phyloP scores from a whole-genome alignment of 805 yeast species.

The Zygoascus biomembranicola region DNA sequence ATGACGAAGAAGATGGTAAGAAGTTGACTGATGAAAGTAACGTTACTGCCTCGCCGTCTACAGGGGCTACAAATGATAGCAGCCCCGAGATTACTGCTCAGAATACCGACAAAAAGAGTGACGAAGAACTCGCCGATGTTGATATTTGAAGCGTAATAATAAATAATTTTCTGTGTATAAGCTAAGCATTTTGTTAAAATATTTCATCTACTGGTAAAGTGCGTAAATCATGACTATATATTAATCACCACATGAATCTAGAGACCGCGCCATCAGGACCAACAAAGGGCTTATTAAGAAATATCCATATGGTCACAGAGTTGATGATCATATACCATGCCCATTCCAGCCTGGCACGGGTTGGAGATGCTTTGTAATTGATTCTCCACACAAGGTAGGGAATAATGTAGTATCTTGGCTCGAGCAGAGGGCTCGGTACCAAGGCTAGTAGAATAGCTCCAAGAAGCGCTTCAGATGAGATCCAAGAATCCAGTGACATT shows the following conservation, averaged over 20 bases:
- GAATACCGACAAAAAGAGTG: background rate
- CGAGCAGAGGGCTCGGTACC: constrained; percentile 86
- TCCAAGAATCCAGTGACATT: constrained; percentile 26
- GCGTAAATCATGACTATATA: background rate
- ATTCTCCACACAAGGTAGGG: constrained; percentile 75
- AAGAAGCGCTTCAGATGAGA: constrained; percentile 19
- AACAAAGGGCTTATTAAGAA: constrained; percentile 50
- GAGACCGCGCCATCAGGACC: constrained; percentile 48
- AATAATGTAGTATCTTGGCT: constrained; percentile 83
- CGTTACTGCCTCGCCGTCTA: background rate
- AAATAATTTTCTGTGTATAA: background rate
- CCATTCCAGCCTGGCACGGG: constrained; percentile 44
- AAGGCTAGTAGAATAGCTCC: constrained; percentile 51
- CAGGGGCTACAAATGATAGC: background rate
- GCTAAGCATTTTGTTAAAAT: background rate
- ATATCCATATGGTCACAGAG: constrained; percentile 43
- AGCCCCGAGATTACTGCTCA: constrained; percentile 9
- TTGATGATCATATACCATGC: constrained; percentile 56
- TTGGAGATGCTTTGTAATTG: constrained; percentile 27
- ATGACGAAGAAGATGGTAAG: constrained; percentile 6
- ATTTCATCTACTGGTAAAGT: background rate
- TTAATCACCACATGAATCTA: constrained; percentile 75
- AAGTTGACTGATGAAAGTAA: constrained; percentile 10
- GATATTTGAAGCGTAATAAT: constrained; percentile 9
- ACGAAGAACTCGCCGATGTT: constrained; percentile 17